Percentiles rank a stretch among this genome's conserved stretches.
Conservation (phyloP, 345 rosid genomes). For the Arabidopsis suecica region DNA sequence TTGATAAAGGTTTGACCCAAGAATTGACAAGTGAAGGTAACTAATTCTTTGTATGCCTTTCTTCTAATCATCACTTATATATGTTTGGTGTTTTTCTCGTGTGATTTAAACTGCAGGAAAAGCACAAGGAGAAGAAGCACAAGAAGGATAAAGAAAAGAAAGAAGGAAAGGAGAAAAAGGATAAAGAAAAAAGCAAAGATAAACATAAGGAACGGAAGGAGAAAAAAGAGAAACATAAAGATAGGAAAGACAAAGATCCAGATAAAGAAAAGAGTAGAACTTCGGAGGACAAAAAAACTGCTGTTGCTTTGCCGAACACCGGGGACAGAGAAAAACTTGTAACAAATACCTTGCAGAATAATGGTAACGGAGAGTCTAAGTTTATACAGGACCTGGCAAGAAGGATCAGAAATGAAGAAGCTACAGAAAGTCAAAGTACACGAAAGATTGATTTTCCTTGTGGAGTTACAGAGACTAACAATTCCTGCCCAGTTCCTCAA, state of each 20-base stretch:
- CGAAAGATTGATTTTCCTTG: constrained; percentile 32
- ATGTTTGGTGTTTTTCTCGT: constrained; percentile 15
- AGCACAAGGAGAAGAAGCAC: constrained; percentile 57
- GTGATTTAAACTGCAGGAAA: constrained; percentile 51
- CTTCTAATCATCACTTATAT: constrained; percentile 22
- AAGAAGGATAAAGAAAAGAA: constrained; percentile 60
- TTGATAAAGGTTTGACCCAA: constrained; percentile 11
- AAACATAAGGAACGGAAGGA: constrained; percentile 57
- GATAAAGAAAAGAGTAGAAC: constrained; percentile 49
- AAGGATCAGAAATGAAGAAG: constrained; percentile 59
- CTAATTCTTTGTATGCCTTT: constrained; percentile 15
- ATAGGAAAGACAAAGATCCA: constrained; percentile 55
- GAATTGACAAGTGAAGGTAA: constrained; percentile 15
- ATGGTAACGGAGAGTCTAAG: constrained; percentile 50
- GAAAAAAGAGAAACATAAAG: constrained; percentile 56
- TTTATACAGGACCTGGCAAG: constrained; percentile 57
- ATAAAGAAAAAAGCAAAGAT: constrained; percentile 63
- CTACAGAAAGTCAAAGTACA: constrained; percentile 51
- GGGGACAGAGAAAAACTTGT: constrained; percentile 45
- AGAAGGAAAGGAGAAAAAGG: constrained; percentile 57
- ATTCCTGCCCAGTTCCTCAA: constrained; percentile 31
- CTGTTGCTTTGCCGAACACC: constrained; percentile 36
- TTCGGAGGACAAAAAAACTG: constrained; percentile 44
- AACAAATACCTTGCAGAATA: constrained; percentile 39
- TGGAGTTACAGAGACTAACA: constrained; percentile 40